Base-by-base conservation (phyloP, 1,139 yeast species). In the Magnusiomyces fungicola region DNA sequence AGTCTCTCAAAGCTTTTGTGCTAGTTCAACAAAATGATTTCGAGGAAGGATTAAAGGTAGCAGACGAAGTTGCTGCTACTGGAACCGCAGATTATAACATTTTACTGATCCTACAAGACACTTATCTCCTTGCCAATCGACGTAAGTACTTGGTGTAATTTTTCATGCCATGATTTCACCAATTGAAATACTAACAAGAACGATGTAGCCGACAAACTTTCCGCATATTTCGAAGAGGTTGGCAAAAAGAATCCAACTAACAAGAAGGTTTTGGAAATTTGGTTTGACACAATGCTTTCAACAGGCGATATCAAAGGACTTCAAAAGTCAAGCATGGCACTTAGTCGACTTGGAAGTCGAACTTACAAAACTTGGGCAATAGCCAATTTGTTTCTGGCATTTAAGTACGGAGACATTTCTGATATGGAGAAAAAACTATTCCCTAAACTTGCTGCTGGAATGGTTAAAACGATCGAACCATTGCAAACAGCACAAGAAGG, bases 81-180 rank as follows among this genome's bases (percentile, higher is more conserved):
- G 68, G 64, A 1, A 86, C 88, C 1, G 75, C 75, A 49, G 86
- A 82, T 55, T 72, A 76, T 1, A 70, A 71, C 18, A 69, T 85
- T 0, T 63, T 81, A 37, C 70, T 69, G n/a, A 56, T 79, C 6
- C 62, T 84, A 36, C 56, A 14, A 49, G 53, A 51, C 5, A 37
- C 34, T 3, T 51, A 51, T 34, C 33, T 40, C 16, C 12, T 36
- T 14, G 29, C 33, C 16, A 47, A 46, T 24, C 34, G 39, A 30
- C 21, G 47, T 36, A 42, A 18, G 46, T 37, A 9, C 9, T 23
- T 10, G 22, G 12, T 34, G 16, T 39, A 23, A 10, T 21, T 29
- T 29, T 36, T 36, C 21, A n/a, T n/a, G n/a, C n/a, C n/a, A n/a
- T n/a, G n/a, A n/a, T n/a, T n/a, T n/a, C n/a, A n/a, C n/a, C n/a